Evolutionary conservation across 1,139 yeast species (phyloP), one percentile per base, ranked within the genome.

Genomic region (Yueomyces sp.): DNA sequence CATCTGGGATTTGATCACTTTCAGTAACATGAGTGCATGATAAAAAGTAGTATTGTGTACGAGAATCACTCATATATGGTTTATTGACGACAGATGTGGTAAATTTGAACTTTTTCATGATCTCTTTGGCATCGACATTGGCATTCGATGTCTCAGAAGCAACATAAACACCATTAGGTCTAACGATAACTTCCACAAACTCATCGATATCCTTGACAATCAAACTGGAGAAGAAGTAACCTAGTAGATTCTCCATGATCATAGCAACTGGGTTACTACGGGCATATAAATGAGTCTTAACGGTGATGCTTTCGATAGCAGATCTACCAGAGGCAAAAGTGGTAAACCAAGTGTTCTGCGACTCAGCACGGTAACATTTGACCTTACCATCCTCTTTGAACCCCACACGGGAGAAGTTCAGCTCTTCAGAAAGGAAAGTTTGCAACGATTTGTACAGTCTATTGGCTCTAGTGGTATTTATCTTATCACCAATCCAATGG

Each of bases 311-410:
- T 49, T 76, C 78, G 50, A 91, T 73, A 62, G 84, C 81, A 49
- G 76, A 68, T 62, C 98, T 78, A 49, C 98, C 98, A 45, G 95
- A 74, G 39, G 96, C 95, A 62, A 85, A 91, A 40, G 86, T 70
- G 19, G 91, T 69, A 62, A 65, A 87, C 61, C 64, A 56, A 47
- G 75, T 71, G 56, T 84, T 82, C 39, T 82, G 69, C 96, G 58
- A 77, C 74, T 50, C 79, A 68, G 54, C 70, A 72, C 51, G 75
- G 65, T 41, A 49, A 6, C 8, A 8, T 29, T 29, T 29, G 6
- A 29, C 6, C 63, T 39, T 68, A 11, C 19, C 67, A 30, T 56
- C 58, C 40, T 66, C 61, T 39, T 54, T 46, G 41, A 78, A 78
- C 45, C 97, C 97, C 48, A 80, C 91, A 60, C 82, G 93, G 55